Percentiles rank a stretch among this genome's conserved stretches.
These are phyloP conservation scores for Metschnikowia kunwiensis DNA, from an alignment of 805 yeast genomes.

Conservation along the genomic window DNA sequence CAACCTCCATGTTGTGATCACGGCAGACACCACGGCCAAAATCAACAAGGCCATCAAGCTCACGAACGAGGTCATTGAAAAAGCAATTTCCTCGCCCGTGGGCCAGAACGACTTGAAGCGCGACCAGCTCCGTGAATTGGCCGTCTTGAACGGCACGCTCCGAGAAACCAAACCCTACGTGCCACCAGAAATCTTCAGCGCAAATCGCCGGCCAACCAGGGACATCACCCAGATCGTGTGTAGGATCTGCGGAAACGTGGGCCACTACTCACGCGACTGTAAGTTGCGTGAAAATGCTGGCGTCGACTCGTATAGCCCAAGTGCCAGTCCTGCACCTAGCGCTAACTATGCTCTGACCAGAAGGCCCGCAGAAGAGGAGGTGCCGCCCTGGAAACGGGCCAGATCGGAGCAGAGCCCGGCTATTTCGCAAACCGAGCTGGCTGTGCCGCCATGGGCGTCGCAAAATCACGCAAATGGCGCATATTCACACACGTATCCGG, in stretches of 20 bases:
- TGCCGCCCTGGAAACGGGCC: constrained; percentile 10
- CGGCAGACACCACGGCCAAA: constrained; percentile 76
- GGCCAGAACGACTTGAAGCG: constrained; percentile 91
- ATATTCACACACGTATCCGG: no score
- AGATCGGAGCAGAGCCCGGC: constrained; percentile 1
- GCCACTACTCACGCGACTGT: constrained; percentile 91
- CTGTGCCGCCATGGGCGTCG: constrained; percentile 5
- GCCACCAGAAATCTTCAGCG: constrained; percentile 37
- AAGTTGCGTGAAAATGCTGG: constrained; percentile 24
- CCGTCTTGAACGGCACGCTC: constrained; percentile 90
- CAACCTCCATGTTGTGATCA: constrained; percentile 83
- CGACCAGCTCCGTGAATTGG: constrained; percentile 87
- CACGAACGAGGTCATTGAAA: constrained; percentile 72
- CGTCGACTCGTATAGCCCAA: constrained; percentile 6
- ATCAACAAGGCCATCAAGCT: constrained; percentile 70
- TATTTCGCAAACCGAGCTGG: background rate
- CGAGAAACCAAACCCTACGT: constrained; percentile 69
- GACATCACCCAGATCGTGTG: constrained; percentile 61
- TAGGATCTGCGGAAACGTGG: constrained; percentile 72
- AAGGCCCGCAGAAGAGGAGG: constrained; percentile 3
- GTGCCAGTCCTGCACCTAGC: background rate
- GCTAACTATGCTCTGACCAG: constrained; percentile 1
- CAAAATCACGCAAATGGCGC: constrained; percentile 1
- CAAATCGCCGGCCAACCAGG: constrained; percentile 28
- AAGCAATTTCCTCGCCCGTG: constrained; percentile 85